Conservation (phyloP, 257 asterid species). For the Lantana camara region DNA sequence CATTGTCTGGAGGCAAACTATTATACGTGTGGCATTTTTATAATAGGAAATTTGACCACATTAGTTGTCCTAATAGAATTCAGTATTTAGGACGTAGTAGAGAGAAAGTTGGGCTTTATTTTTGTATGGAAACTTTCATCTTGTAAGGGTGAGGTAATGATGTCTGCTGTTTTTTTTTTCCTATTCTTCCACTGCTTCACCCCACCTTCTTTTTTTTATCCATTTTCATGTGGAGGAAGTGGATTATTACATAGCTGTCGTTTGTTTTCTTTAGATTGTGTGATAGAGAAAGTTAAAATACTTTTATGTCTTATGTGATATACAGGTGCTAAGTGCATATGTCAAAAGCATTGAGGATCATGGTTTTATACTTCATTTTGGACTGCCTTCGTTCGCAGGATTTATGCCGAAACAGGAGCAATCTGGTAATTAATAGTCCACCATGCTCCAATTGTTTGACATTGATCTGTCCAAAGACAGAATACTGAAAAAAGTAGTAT, state of each 20-base stretch:
- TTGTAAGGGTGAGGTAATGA: conserved; percentile 1
- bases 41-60: not conserved
- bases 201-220: not conserved
- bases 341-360: conserved; percentile 94
- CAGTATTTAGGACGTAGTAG: conserved; percentile 2
- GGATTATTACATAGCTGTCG: not conserved
- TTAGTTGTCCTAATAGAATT: not conserved
- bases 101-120: not conserved
- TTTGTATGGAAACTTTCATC: no score
- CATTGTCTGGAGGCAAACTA: not conserved
- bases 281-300: not conserved
- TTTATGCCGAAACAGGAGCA: conserved; percentile 64
- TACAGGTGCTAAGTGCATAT: conserved; percentile 85
- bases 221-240: not conserved
- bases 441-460: conserved; percentile 8
- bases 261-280: conserved; percentile 20
- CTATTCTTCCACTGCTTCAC: not conserved
- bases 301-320: conserved; percentile 19
- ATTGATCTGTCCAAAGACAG: conserved; percentile 5
- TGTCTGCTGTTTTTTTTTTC: not conserved
- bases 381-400: conserved; percentile 70
- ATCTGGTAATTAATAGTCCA: conserved; percentile 53
- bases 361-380: conserved; percentile 88
- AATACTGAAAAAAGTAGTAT: not conserved
- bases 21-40: not conserved